Conservation (phyloP, 2,329 filamentous ascomycete genomes). For the Epichloe brachyelytri region DNA sequence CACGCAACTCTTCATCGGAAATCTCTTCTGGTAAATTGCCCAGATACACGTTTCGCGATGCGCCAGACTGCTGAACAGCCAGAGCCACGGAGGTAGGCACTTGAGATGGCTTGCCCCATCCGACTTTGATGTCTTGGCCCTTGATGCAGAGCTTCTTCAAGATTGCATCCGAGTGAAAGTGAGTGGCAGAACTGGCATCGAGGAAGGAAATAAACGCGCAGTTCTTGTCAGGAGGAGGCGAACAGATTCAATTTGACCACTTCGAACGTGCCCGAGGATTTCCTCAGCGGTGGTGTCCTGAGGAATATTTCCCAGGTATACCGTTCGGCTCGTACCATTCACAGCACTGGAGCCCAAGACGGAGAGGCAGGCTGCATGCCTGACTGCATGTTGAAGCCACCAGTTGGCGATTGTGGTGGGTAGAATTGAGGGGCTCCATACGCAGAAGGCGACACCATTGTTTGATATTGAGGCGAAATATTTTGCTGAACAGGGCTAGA, state of each 20-base stretch:
- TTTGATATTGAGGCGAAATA: slow-evolving; percentile 76
- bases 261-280: slow-evolving; percentile 89
- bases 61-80: slow-evolving; percentile 92
- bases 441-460: slow-evolving; percentile 72
- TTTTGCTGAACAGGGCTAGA: slow-evolving; percentile 64
- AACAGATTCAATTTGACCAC: slow-evolving; percentile 98
- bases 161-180: slow-evolving; percentile 99
- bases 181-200: slow-evolving; percentile 91
- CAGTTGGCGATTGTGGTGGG: slow-evolving; percentile 79
- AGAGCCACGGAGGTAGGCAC: slow-evolving; percentile 96
- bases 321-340: slow-evolving; percentile 85
- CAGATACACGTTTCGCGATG: slow-evolving; percentile 92
- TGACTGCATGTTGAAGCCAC: slow-evolving; percentile 49
- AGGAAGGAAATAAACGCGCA: slow-evolving; percentile 99
- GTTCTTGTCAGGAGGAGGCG: slow-evolving; percentile 95
- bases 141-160: slow-evolving; percentile 98
- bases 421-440: slow-evolving; percentile 74
- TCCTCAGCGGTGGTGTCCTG: slow-evolving; percentile 94
- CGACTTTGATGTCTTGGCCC: slow-evolving; percentile 98
- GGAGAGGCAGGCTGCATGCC: slow-evolving; percentile 53
- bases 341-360: slow-evolving; percentile 70
- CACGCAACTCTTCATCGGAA: slow-evolving; percentile 79
- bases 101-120: slow-evolving; percentile 97
- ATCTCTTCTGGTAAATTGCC: slow-evolving; percentile 88
- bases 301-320: slow-evolving; percentile 97